A percentile compares a stretch with the other conserved stretches of the same genome.
Conservation (phyloP, 2,329 filamentous ascomycete genomes). For the Scedosporium aurantiacum region DNA sequence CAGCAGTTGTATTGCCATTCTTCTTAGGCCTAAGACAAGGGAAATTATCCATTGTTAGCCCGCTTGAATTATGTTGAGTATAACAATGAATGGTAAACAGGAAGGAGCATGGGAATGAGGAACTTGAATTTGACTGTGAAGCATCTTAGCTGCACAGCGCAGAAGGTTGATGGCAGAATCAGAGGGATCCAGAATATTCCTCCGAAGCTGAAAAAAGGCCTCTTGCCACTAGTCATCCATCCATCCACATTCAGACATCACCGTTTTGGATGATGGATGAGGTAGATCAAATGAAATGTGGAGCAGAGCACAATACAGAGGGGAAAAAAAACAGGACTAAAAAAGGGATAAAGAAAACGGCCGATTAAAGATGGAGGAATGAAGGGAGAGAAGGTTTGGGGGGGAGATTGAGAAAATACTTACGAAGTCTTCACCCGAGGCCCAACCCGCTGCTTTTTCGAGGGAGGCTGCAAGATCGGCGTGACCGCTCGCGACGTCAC, state of each 20-base stretch:
- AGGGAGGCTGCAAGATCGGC: constrained; percentile 41
- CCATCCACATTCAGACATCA: not conserved
- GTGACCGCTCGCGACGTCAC: constrained; percentile 50
- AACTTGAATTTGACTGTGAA: not conserved
- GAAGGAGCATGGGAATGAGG: not conserved
- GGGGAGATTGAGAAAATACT: constrained; percentile 25
- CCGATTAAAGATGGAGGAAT: not conserved
- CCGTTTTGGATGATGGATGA: not conserved
- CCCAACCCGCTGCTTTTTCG: constrained; percentile 50
- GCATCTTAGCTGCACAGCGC: not conserved
- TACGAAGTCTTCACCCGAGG: constrained; percentile 60
- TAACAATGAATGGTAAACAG: not conserved
- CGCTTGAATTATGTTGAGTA: not conserved
- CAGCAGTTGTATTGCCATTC: constrained; percentile 56
- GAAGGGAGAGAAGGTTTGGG: constrained; percentile 5
- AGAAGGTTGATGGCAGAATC: not conserved
- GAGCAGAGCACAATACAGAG: not conserved
- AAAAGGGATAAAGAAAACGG: not conserved
- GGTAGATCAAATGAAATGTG: not conserved
- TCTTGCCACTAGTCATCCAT: not conserved
- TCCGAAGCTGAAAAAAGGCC: not conserved
- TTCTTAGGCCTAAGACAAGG: constrained; percentile 58
- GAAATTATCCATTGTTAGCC: constrained; percentile 16
- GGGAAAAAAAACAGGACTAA: not conserved
- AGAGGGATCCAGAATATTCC: not conserved